phyloP scores from a whole-genome alignment of 2,329 filamentous ascomycete genomes.

The Verruconis gallopava region DNA sequence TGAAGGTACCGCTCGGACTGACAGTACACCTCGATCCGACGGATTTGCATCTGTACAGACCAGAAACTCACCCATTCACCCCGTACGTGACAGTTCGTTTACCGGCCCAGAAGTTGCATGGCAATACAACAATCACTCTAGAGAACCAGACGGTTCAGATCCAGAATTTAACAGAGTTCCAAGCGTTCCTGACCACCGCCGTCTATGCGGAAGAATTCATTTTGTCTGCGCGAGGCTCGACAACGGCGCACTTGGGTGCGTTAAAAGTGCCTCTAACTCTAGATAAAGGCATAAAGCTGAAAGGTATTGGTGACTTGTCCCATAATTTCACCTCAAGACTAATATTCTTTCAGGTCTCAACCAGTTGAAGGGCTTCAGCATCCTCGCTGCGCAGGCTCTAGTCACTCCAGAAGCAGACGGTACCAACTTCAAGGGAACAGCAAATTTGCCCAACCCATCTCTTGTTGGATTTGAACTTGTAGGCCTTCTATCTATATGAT shows the following conservation, averaged over 20 bases:
- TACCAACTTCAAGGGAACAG: not conserved
- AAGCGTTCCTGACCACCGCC: not conserved
- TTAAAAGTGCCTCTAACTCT: not conserved
- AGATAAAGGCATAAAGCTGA: not conserved
- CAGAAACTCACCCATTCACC: not conserved
- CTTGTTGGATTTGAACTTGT: not conserved
- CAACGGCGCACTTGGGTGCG: not conserved
- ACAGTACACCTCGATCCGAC: not conserved
- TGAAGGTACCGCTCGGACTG: conserved; percentile 20
- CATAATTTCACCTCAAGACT: not conserved
- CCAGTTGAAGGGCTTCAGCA: not conserved
- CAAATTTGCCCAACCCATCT: not conserved
- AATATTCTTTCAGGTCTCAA: not conserved
- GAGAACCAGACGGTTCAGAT: not conserved
- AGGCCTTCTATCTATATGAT: not conserved
- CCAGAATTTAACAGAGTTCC: not conserved
- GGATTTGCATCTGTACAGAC: not conserved
- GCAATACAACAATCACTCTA: not conserved
- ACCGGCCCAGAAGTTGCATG: not conserved
- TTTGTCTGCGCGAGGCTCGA: not conserved
- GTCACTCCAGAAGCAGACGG: not conserved
- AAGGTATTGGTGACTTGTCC: conserved; percentile 1
- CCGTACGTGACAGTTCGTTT: not conserved
- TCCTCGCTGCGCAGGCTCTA: not conserved
- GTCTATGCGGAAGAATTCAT: conserved; percentile 2